Evolutionary conservation across 1,139 yeast genomes (phyloP).

Genomic region (Oligophagozyma castellii): DNA sequence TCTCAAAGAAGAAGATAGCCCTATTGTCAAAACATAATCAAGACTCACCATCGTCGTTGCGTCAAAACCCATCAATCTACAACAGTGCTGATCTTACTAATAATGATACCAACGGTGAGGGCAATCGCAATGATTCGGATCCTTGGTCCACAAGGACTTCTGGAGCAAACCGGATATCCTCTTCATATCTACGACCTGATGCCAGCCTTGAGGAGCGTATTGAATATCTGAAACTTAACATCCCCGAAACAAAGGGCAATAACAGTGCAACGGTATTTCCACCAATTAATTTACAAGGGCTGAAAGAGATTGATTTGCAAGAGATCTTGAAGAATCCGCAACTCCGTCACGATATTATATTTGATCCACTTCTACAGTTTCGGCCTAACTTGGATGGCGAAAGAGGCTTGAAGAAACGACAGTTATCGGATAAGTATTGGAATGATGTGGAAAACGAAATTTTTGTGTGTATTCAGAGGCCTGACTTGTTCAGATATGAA

Average conservation of each 20-base stretch:
- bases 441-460: constrained; percentile 52
- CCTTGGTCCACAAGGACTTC: constrained; percentile 1
- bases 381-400: constrained; percentile 89
- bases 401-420: constrained; percentile 67
- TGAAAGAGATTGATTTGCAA: constrained; percentile 76
- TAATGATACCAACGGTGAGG: constrained; percentile 1
- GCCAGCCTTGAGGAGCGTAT: constrained; percentile 18
- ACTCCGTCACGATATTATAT: constrained; percentile 79
- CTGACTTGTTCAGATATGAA: constrained; percentile 24
- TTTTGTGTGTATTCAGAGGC: constrained; percentile 18
- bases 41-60: neutral
- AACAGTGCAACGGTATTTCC: constrained; percentile 34
- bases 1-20: neutral
- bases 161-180: constrained; percentile 1
- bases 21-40: neutral
- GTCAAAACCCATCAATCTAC: neutral
- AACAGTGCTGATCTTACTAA: constrained; percentile 1
- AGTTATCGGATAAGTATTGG: constrained; percentile 76
- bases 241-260: constrained; percentile 4
- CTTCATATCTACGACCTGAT: constrained; percentile 1
- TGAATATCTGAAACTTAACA: constrained; percentile 8
- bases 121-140: constrained; percentile 1
- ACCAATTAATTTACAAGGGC: constrained; percentile 72
- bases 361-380: constrained; percentile 86
- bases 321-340: constrained; percentile 89